A percentile compares a stretch with the other conserved stretches of the same genome.
These are phyloP conservation scores for Heterobasidion parviporum DNA, from an alignment of 1,284 basidiomycete species.

Conservation along the genomic window DNA sequence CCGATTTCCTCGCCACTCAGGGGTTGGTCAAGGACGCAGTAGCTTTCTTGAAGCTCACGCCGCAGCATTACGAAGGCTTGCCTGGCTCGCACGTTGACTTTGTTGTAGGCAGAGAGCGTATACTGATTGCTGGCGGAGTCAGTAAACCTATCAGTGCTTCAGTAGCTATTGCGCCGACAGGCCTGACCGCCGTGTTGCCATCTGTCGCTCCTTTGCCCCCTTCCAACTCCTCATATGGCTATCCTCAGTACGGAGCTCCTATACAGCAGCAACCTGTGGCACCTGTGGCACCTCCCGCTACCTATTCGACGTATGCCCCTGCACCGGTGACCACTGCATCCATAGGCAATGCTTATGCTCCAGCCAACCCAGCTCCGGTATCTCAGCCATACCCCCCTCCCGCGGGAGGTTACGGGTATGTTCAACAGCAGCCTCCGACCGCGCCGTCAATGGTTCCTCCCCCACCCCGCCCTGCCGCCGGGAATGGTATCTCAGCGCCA, in stretches of 20 bases:
- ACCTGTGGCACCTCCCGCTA: constrained; percentile 1
- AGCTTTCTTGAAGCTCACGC: constrained; percentile 76
- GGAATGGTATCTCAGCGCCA: constrained; percentile 19
- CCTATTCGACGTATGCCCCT: not conserved
- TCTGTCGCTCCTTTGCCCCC: constrained; percentile 15
- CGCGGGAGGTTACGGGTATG: not conserved
- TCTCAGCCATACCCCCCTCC: not conserved
- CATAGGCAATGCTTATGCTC: constrained; percentile 20
- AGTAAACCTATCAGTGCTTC: constrained; percentile 6
- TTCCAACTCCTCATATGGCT: constrained; percentile 14
- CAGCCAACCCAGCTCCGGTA: constrained; percentile 16
- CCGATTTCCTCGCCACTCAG: constrained; percentile 86
- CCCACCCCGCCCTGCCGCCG: constrained; percentile 18
- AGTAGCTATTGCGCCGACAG: constrained; percentile 20
- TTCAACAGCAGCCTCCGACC: not conserved
- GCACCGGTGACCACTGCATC: constrained; percentile 15
- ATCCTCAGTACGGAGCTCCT: constrained; percentile 16
- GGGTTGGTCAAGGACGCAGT: constrained; percentile 83
- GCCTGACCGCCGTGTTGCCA: constrained; percentile 15
- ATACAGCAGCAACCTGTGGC: constrained; percentile 12
- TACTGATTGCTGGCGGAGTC: constrained; percentile 41
- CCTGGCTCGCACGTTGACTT: constrained; percentile 44
- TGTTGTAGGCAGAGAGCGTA: constrained; percentile 54
- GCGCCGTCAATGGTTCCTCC: constrained; percentile 13
- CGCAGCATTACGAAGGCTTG: constrained; percentile 68